Evolutionary conservation across 2,329 filamentous ascomycete genomes (phyloP), one percentile per base, ranked within the genome.

Genomic region (Pestalotiopsis fici): DNA sequence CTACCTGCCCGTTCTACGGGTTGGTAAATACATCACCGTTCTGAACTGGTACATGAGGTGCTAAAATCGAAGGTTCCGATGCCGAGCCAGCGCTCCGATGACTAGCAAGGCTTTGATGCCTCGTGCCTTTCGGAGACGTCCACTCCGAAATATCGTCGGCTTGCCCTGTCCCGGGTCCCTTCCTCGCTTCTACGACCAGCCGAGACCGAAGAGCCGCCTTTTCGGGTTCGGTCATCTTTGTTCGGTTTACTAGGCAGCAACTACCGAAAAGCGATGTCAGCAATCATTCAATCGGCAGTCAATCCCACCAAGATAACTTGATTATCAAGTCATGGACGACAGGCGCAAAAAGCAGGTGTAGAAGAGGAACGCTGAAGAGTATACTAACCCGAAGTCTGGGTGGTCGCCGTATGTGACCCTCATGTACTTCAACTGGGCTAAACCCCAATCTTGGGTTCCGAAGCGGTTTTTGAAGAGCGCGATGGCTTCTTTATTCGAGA

Each of bases 371-470:
- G 6, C 9, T 18, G 9, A 21, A 6, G n/a, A 50, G 18, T 50
- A n/a, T 9, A 68, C 62, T 69, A 61, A 13, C 69, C 68, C 23
- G 66, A 73, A 37, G 66, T 74, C 39, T 3, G 61, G 55, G 7
- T 66, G 18, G 2, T 57, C 21, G 0, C 27, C 25, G 47, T 21
- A 57, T 9, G 60, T 57, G 23, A 18, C 31, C 21, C 61, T 59
- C 31, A 68, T 23, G 59, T 69, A 67, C 59, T 67, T 65, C 25
- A 65, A 65, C 59, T 66, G 65, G 35, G 66, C 47, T 6, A 37
- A 23, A 13, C 59, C 63, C n/a, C 65, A 68, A 4, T 66, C 56
- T 25, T 23, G 7, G 1, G 39, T 25, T 25, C 60, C 59, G 28
- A 63, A 70, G 7, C 12, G 12, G 23, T 57, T 37, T 31, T 31